These are phyloP conservation scores for Chytriomyces sp. DNA, from an alignment of 192 early-diverging fungal species.

Conservation along the genomic window DNA sequence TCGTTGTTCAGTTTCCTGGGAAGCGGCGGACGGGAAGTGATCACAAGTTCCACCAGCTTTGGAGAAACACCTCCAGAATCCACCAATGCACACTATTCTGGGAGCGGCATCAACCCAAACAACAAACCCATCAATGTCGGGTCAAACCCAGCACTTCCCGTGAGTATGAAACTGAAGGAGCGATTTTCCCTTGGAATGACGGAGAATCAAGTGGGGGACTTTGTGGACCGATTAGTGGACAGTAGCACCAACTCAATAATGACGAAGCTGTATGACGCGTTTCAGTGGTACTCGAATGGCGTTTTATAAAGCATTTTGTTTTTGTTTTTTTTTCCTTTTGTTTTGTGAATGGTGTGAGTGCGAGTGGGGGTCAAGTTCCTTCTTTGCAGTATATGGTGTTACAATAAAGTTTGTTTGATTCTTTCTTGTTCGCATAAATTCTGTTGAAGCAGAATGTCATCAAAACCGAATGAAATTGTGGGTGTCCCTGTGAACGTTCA, in stretches of 20 bases:
- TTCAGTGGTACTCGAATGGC: constrained; percentile 66
- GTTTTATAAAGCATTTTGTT: constrained; percentile 26
- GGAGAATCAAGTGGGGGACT: constrained; percentile 84
- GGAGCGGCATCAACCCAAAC: background rate
- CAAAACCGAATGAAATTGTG: no score
- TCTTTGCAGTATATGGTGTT: no score
- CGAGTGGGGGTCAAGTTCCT: no score
- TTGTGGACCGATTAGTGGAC: constrained; percentile 87
- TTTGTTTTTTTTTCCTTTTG: constrained; percentile 19
- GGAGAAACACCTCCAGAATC: background rate
- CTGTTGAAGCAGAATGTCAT: no score
- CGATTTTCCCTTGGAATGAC: constrained; percentile 85
- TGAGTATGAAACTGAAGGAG: constrained; percentile 71
- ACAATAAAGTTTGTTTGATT: no score
- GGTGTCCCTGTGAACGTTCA: no score
- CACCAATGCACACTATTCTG: no score
- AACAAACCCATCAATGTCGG: constrained; percentile 19
- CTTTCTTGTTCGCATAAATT: no score
- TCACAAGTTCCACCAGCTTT: background rate
- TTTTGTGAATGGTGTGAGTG: no score
- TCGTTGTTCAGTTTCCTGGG: constrained; percentile 14
- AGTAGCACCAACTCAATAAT: constrained; percentile 90
- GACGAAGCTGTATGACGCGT: constrained; percentile 95
- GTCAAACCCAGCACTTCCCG: constrained; percentile 30
- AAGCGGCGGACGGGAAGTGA: background rate